Evolutionary conservation across 164 flowering plant species (phyloP).

Genomic region (Amborella trichopoda): DNA sequence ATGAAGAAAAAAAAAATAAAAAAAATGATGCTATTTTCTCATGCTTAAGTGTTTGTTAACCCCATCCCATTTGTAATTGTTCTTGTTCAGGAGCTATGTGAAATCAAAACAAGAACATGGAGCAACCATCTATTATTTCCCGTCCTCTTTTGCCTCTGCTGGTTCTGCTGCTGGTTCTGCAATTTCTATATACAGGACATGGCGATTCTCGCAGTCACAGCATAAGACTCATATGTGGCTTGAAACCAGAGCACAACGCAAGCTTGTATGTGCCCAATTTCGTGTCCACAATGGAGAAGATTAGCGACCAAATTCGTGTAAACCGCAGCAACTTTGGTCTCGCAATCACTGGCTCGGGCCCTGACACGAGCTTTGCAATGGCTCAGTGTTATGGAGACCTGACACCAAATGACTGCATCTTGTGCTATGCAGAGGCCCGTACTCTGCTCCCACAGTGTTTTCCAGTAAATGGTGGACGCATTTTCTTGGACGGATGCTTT

Average conservation of each 20-base stretch:
- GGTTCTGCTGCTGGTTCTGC: too few relatives aligned
- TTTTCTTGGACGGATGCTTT: slow-evolving; percentile 13
- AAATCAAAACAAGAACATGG: too few relatives aligned
- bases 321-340: slow-evolving; percentile 42
- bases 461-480: slow-evolving; percentile 7
- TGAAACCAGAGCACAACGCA: slow-evolving; percentile 39
- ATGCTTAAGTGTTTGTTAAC: too few relatives aligned
- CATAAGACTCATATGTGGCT: slow-evolving; percentile 24
- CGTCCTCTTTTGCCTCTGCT: too few relatives aligned
- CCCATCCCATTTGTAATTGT: too few relatives aligned
- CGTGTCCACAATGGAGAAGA: slow-evolving; percentile 58
- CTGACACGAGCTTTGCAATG: slow-evolving; percentile 46
- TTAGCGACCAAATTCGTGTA: slow-evolving; percentile 43
- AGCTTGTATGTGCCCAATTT: slow-evolving; percentile 49
- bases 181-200: too few relatives aligned
- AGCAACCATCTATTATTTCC: too few relatives aligned
- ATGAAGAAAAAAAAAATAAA: too few relatives aligned
- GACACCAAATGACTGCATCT: slow-evolving; percentile 22
- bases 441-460: slow-evolving; percentile 9
- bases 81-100: too few relatives aligned
- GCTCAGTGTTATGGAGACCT: slow-evolving; percentile 93
- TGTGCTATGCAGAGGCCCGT: slow-evolving; percentile 12
- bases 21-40: too few relatives aligned
- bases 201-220: too few relatives aligned
- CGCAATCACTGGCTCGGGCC: slow-evolving; percentile 43